Conservation (phyloP, 2,329 filamentous ascomycete genomes). For the Fusarium sacchari region DNA sequence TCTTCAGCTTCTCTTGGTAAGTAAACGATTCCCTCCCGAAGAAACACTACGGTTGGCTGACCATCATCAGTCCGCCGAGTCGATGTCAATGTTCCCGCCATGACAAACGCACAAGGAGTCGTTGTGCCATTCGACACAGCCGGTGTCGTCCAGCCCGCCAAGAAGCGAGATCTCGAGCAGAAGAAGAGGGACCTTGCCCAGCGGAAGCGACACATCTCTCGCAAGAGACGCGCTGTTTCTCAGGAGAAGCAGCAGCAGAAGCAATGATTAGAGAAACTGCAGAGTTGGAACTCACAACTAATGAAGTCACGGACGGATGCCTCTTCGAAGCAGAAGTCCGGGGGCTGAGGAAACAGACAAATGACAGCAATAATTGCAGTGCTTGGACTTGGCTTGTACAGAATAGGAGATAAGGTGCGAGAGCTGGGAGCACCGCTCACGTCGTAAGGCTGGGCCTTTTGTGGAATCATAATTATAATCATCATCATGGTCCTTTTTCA, state of each 20-base stretch:
- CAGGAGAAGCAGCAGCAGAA: conserved; percentile 12
- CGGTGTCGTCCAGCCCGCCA: conserved; percentile 55
- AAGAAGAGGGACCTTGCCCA: conserved; percentile 2
- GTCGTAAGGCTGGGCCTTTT: conserved; percentile 13
- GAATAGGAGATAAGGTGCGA: conserved; percentile 27
- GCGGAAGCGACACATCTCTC: neutral
- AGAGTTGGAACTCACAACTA: conserved; percentile 10
- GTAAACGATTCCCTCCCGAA: conserved; percentile 2
- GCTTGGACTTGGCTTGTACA: conserved; percentile 16
- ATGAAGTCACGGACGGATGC: conserved; percentile 16
- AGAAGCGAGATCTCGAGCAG: conserved; percentile 26
- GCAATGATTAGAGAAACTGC: conserved; percentile 1
- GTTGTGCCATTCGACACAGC: conserved; percentile 57
- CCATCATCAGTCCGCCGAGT: conserved; percentile 29
- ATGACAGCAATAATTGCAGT: neutral
- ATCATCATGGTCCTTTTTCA: neutral
- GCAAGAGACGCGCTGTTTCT: conserved; percentile 2
- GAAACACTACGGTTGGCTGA: conserved; percentile 6
- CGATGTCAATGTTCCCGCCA: conserved; percentile 54
- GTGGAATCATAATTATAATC: conserved; percentile 15
- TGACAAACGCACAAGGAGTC: conserved; percentile 58
- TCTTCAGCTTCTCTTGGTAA: conserved; percentile 54
- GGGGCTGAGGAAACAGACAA: conserved; percentile 8
- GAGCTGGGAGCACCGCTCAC: conserved; percentile 19
- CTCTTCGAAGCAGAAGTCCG: neutral